Percentiles rank a stretch among this genome's conserved stretches.
phyloP scores from a whole-genome alignment of 129 eudicot genomes.

The Tagetes erecta region DNA sequence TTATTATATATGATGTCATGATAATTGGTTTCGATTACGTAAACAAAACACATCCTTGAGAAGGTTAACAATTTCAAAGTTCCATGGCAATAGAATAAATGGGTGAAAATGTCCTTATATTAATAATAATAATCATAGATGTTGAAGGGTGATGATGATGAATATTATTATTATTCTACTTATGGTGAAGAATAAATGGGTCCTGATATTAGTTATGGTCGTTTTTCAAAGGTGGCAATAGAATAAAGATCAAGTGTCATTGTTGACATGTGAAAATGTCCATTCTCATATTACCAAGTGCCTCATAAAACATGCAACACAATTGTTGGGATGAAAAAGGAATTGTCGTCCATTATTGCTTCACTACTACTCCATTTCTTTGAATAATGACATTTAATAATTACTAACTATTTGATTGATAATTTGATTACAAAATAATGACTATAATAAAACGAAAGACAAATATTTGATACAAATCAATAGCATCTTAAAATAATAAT shows the following conservation, averaged over 20 bases:
- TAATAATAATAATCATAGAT: background rate
- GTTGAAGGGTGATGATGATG: background rate
- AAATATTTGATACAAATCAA: background rate
- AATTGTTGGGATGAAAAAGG: constrained; percentile 33
- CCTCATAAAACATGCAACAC: constrained; percentile 24
- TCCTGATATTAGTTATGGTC: constrained; percentile 26
- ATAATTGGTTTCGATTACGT: too few relatives aligned
- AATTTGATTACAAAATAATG: background rate
- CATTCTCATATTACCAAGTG: constrained; percentile 21
- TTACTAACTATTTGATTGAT: background rate
- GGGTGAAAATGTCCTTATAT: background rate
- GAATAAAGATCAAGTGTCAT: constrained; percentile 32
- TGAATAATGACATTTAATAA: background rate
- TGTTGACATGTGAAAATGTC: constrained; percentile 35
- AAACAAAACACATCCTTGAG: background rate
- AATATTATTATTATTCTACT: constrained; percentile 11
- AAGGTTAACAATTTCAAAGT: background rate
- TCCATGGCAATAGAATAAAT: background rate
- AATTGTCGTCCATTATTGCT: constrained; percentile 12
- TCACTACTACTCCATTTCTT: background rate
- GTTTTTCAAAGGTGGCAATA: constrained; percentile 15
- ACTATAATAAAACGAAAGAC: background rate
- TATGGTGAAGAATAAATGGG: constrained; percentile 23
- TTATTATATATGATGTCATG: too few relatives aligned
- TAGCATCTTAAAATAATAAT: background rate